Evolutionary conservation across 2,329 filamentous ascomycete species (phyloP), one percentile per base, ranked within the genome.

Genomic region (Microcyclospora pomicola): DNA sequence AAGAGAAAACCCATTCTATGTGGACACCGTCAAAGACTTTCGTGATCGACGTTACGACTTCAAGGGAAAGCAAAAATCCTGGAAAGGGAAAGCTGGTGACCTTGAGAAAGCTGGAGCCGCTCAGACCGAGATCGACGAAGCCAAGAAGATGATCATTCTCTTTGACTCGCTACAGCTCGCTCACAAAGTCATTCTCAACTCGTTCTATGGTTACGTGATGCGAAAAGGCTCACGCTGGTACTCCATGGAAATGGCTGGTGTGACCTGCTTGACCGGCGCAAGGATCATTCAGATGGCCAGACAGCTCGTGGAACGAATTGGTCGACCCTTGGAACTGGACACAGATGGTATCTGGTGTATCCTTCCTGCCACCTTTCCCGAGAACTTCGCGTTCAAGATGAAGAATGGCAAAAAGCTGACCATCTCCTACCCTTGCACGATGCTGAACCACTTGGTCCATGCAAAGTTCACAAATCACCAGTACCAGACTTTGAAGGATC

Each of bases 321-420:
- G 91, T 15, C 75, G 91, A 40, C 91, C 91, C 0, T 69, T 98
- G 37, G 91, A 98, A 59, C 69, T 98, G 35, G 91, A 98, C 59
- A 98, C 91, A 2, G 91, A 98, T 56, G 91, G 92, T 73, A 98
- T 98, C 53, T 98, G 91, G 92, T 98, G 91, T 63, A 98, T 98
- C 73, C 71, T 98, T 50, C 91, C 91, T 0, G 88, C 84, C 1
- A 91, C 84, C 0, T 98, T 98, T 51, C 91, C 91, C 0, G 91
- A 98, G 55, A 95, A 98, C 60, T 95, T 95, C 53, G 71, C 77
- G 0, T 96, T 98, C 68, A 93, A 82, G 53, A 64, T 95, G 49
- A 93, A 88, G 61, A 92, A 87, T 51, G 91, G 91, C 48, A 98
- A 96, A 69, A 98, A 96, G 59, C 58, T 96, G 42, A 71, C 80